Conservation (phyloP, 148 eudicot species). For the Suaeda aralocaspica region DNA sequence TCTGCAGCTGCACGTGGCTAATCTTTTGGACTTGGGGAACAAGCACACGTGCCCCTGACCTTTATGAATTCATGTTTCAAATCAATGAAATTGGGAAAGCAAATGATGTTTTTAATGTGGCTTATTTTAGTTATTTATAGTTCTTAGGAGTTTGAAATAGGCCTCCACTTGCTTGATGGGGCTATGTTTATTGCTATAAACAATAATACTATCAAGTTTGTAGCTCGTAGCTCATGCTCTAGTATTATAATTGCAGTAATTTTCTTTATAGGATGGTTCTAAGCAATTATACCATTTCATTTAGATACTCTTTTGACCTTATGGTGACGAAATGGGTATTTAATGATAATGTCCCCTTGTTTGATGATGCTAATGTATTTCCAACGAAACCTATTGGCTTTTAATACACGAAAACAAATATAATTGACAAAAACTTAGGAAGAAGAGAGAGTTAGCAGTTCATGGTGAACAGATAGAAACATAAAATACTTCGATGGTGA, state of each 20-base stretch:
- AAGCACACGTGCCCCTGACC: not conserved
- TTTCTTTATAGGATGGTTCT: not conserved
- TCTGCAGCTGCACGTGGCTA: not conserved
- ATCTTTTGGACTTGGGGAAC: not conserved
- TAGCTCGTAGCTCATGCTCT: not conserved
- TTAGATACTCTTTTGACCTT: not conserved
- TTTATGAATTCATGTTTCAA: not conserved
- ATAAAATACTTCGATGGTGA: no score
- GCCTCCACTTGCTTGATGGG: no score
- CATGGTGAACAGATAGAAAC: no score
- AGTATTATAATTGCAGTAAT: not conserved
- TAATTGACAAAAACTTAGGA: no score
- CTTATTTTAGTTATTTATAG: not conserved
- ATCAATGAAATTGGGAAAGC: not conserved
- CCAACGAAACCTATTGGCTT: not conserved
- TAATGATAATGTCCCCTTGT: not conserved
- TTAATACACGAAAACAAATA: not conserved
- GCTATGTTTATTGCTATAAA: no score
- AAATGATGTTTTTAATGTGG: not conserved
- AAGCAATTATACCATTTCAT: not conserved
- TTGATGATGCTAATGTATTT: not conserved
- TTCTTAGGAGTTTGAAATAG: no score
- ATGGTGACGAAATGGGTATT: not conserved
- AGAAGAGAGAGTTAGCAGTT: no score
- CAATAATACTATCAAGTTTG: no score